Base-by-base conservation (phyloP, 169 alveolate genomes). In the Ichthyophthirius multifiliis region DNA sequence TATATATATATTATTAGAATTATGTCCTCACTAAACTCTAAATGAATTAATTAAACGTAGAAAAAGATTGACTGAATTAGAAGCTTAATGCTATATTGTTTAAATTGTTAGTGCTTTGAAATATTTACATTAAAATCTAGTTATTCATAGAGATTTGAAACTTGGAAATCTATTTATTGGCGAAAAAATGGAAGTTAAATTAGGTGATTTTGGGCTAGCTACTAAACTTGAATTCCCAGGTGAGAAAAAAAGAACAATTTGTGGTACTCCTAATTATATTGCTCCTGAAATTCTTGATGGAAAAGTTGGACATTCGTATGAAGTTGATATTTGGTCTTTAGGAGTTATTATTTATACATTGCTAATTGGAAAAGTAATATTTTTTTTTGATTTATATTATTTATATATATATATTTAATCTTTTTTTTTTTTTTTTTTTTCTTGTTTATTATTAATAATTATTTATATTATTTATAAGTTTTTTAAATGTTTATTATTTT, bases 171-270 rank as follows among this genome's bases (percentile, higher is more conserved):
- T 89, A 48, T 89, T 89, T 65, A 62, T 89, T 5, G 77, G 88
- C n/a, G 94, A 89, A 32, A 91, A 87, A 88, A 94, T 94, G 97
- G 94, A 94, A 83, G 65, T 94, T 31, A 94, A 94, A 79, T 78
- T 94, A 12, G 96, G 97, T 65, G 97, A 94, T 83, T 93, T 93
- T 82, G 97, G 97, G 5, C 79, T 93, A 20, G 97, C 97, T 0
- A 89, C 95, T 12, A 85, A 88, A 45, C 84, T 93, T 12, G 97
- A 93, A 43, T 89, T 87, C 65, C 94, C 89, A 44, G 97, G 97
- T 6, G 95, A 93, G 74, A 84, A 89, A 62, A 83, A 82, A 71
- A 43, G 93, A 35, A 89, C 94, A 0, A 79, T 89, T 7, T 89
- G 94, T 64, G 94, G 94, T 1, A 89, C 94, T n/a, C 94, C 94